Percentiles rank a stretch among this genome's conserved stretches.
Evolutionary conservation across 2,329 filamentous ascomycete genomes (phyloP).

Genomic region (Clonostachys sp.): DNA sequence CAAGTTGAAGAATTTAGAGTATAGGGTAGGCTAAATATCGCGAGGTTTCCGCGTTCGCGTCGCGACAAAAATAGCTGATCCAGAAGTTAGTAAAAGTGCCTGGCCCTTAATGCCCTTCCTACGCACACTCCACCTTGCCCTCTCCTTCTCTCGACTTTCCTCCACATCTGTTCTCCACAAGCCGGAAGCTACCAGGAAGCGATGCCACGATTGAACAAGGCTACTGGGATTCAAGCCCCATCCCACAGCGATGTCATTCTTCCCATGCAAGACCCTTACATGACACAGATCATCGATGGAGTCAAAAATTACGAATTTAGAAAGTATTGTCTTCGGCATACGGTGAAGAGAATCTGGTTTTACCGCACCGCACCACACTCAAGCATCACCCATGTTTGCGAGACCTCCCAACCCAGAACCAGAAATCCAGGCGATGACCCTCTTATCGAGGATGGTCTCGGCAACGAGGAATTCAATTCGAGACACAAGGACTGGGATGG

Average conservation of each 20-base stretch:
- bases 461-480: conserved; percentile 17
- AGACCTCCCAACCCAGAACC: conserved; percentile 7
- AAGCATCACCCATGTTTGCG: conserved; percentile 15
- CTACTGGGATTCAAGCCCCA: neutral
- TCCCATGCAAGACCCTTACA: conserved; percentile 1
- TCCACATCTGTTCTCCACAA: too few species aligned
- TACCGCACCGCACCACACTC: conserved; percentile 16
- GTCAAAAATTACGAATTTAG: conserved; percentile 15
- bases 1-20: too few species aligned
- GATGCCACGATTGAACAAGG: too few species aligned
- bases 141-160: too few species aligned
- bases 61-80: too few species aligned
- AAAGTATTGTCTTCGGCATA: conserved; percentile 9
- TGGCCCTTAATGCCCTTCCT: too few species aligned
- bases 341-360: conserved; percentile 15
- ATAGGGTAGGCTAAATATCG: too few species aligned
- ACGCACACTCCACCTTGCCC: too few species aligned
- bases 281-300: conserved; percentile 14
- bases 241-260: neutral
- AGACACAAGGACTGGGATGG: conserved; percentile 13
- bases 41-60: too few species aligned
- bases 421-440: conserved; percentile 7
- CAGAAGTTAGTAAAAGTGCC: too few species aligned
- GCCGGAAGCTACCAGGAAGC: too few species aligned
- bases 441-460: conserved; percentile 10